Percentiles rank a stretch among this genome's conserved stretches.
Conservation (phyloP, 2,329 filamentous ascomycete species). For the Neonectria punicea region DNA sequence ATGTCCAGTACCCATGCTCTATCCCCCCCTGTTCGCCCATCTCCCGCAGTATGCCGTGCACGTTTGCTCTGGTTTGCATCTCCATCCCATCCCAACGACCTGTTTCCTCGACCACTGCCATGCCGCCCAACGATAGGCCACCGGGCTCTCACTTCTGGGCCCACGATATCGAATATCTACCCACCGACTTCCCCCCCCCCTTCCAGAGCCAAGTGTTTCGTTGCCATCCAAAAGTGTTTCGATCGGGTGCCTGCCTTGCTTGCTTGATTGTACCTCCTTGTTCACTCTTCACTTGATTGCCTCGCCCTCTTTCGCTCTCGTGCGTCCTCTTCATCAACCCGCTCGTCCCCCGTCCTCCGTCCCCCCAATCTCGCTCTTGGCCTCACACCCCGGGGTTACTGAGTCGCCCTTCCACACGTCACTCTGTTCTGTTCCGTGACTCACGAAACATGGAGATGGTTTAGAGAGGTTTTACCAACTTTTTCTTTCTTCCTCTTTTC, state of each 20-base stretch:
- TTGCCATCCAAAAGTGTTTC: conserved; percentile 34
- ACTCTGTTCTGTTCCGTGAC: conserved; percentile 37
- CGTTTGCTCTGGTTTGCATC: background rate
- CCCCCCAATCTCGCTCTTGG: conserved; percentile 13
- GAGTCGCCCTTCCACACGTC: conserved; percentile 29
- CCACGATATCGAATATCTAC: conserved; percentile 39
- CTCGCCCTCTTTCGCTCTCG: conserved; percentile 18
- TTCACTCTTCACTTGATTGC: conserved; percentile 32
- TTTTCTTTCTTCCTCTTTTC: conserved; percentile 19
- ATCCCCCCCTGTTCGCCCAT: conserved; percentile 18
- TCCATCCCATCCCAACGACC: conserved; percentile 27
- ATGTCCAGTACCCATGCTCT: conserved; percentile 10
- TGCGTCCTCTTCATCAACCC: conserved; percentile 36
- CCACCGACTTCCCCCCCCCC: conserved; percentile 17
- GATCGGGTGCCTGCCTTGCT: conserved; percentile 34
- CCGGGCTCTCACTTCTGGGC: conserved; percentile 11
- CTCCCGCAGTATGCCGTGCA: conserved; percentile 17
- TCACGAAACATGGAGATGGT: conserved; percentile 41
- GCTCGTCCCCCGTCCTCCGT: conserved; percentile 34
- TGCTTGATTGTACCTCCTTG: conserved; percentile 31
- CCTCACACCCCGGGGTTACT: conserved; percentile 17
- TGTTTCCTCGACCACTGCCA: conserved; percentile 36
- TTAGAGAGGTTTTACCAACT: conserved; percentile 32
- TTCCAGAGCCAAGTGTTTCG: conserved; percentile 35
- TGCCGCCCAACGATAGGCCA: conserved; percentile 38